Evolutionary conservation across 2,329 filamentous ascomycete genomes (phyloP), one percentile per base, ranked within the genome.

Genomic region (Neocucurbitaria cava): DNA sequence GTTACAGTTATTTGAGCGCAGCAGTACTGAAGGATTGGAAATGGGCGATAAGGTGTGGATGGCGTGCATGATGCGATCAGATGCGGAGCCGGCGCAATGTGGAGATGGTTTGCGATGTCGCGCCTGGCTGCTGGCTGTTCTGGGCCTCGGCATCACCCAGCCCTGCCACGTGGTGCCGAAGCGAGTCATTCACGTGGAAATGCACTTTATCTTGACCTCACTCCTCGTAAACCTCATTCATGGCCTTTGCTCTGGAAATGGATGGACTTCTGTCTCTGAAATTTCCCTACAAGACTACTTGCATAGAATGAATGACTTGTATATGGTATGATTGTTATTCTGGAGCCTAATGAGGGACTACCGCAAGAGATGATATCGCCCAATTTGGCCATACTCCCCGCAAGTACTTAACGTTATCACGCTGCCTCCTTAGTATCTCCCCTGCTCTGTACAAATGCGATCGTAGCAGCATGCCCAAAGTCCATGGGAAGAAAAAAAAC

Each of bases 21-120:
- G 17, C 21, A 15, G 45, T 11, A 15, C 17, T 49, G 40, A 31
- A 49, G 35, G 36, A 7, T 13, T 24, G 4, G 30, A 45, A 20
- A 35, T 17, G 26, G 23, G 28, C 33, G n/a, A 41, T 20, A 41
- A 35, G 36, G 30, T 28, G n/a, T 21, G 5, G 28, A 49, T 42
- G 41, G 33, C 46, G 47, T 59, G 56, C 61, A 64, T 61, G 58
- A 59, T 61, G 61, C 51, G 23, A 48, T 58, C 39, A 40, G 41
- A 54, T 60, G 58, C 53, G 53, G 51, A 58, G 54, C 46, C 49
- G 58, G 31, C 4, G 31, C 13, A 48, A 28, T 21, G 53, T 48
- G n/a, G 53, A 35, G 53, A 36, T 33, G 17, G 43, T 33, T 23
- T 24, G 47, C 18, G 15, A 38, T 41, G 18, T 35, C n/a, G 30